Conservation (phyloP, 441 rosid genomes). For the Macaranga tanarius region DNA sequence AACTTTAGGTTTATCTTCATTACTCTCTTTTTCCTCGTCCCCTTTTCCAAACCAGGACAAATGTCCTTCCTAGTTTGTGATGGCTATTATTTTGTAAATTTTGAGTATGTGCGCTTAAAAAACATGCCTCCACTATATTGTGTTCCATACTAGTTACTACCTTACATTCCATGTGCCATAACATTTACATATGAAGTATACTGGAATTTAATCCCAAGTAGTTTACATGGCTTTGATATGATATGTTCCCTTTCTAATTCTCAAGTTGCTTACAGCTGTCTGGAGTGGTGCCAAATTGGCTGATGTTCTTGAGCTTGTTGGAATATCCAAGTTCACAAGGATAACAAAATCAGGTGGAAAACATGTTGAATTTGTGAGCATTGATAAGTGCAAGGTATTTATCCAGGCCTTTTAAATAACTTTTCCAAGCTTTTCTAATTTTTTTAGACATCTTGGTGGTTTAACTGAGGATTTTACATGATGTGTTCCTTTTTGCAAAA, state of each 20-base stretch:
- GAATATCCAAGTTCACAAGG: constrained; percentile 61
- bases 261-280: constrained; percentile 53
- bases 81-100: neutral
- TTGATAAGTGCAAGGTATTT: constrained; percentile 89
- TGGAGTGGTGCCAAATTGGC: constrained; percentile 93
- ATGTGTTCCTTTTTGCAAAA: neutral
- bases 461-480: neutral
- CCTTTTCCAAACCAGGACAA: neutral
- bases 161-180: neutral
- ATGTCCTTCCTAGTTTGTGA: neutral
- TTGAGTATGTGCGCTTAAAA: neutral
- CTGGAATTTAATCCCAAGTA: neutral
- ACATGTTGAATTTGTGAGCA: constrained; percentile 93
- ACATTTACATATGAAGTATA: neutral
- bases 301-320: constrained; percentile 82
- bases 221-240: neutral
- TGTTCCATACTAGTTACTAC: neutral
- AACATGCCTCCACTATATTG: neutral
- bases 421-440: constrained; percentile 12
- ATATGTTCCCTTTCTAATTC: constrained; percentile 9
- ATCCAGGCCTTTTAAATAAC: constrained; percentile 7
- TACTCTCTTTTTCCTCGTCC: neutral
- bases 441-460: constrained; percentile 7
- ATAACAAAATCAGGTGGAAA: constrained; percentile 67
- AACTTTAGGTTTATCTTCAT: neutral